Base-by-base conservation (phyloP, 2,329 filamentous ascomycete species). In the Arthrobotrys sphaeroides region DNA sequence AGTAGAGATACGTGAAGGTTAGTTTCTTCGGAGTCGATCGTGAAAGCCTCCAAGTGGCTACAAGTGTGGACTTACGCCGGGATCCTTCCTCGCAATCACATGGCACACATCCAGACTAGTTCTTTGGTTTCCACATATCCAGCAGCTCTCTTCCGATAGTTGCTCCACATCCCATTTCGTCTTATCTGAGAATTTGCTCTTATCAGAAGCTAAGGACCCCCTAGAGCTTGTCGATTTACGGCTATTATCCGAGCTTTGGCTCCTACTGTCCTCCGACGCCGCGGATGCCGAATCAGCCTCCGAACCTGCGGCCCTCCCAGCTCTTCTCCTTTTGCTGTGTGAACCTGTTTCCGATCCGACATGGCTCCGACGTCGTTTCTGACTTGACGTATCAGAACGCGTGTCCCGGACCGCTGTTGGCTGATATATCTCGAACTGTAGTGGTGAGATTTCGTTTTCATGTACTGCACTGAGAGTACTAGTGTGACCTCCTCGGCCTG, bases 141-240 rank as follows among this genome's bases (percentile, higher is more conserved):
- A 51, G 33, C 60, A 64, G 28, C 16, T 40, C 20, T 64, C 26
- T 6, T 64, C 40, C 5, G 60, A 64, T 20, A 64, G 60, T 20
- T 51, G 24, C 10, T 64, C 60, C 9, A 64, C 42, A 20, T 64
- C 60, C 60, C 42, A 64, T n/a, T 64, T 49, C 1, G 42, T 64
- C 16, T 43, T 49, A 5, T 64, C 60, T 18, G 60, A 51, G 18
- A 64, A 51, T 51, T 64, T 49, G 13, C 43, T 64, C 28, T 64
- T 51, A 42, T 64, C 43, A n/a, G 60, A 64, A 1, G 60, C 31
- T 5, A n/a, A 10, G 2, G 24, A 49, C 10, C 43, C 43, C 18
- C 33, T 49, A 1, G 60, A 61, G 7, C 57, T 61, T 43, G 55
- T 42, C 16, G 55, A 26, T 28, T 43, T 28, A 24, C 55, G 18